Percentiles rank a stretch among this genome's conserved stretches.
Evolutionary conservation across 83 land plant genomes (phyloP).

Genomic region (Isoetes engelmannii): DNA sequence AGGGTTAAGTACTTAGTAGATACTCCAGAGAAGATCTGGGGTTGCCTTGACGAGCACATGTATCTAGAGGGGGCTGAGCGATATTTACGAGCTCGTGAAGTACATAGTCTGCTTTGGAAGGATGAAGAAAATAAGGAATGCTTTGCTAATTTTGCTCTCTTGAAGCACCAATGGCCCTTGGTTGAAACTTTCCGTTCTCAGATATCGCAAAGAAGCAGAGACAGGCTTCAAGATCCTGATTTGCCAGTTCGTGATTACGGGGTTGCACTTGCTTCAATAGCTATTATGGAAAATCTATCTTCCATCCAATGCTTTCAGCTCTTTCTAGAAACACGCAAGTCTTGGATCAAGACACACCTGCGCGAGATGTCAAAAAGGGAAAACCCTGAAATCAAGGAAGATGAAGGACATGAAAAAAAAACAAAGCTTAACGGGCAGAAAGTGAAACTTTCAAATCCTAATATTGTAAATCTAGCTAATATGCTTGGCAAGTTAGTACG

Average conservation of each 20-base stretch:
- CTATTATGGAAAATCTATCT: constrained; percentile 71
- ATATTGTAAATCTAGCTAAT: constrained; percentile 21
- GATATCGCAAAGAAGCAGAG: constrained; percentile 81
- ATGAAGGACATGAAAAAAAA: neutral
- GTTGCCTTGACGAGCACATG: constrained; percentile 93
- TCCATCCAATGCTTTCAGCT: constrained; percentile 55
- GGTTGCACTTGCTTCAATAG: constrained; percentile 79
- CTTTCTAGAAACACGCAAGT: constrained; percentile 65
- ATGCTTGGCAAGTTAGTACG: constrained; percentile 52
- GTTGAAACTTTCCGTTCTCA: constrained; percentile 81
- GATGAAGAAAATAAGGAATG: constrained; percentile 27
- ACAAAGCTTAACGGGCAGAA: neutral
- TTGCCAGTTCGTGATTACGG: constrained; percentile 46
- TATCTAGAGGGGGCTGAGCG: constrained; percentile 79
- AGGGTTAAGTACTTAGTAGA: constrained; percentile 95
- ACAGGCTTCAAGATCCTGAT: constrained; percentile 53
- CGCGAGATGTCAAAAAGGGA: constrained; percentile 10
- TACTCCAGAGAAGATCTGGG: constrained; percentile 97
- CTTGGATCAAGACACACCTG: constrained; percentile 56
- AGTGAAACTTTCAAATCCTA: neutral
- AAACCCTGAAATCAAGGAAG: neutral
- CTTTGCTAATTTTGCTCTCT: constrained; percentile 48
- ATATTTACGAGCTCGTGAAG: constrained; percentile 67
- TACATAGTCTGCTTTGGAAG: constrained; percentile 36
- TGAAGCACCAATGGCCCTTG: constrained; percentile 85